Percentiles rank a stretch among this genome's conserved stretches.
phyloP scores from a whole-genome alignment of 768 basidiomycete species.

The Rhodotorula toruloides region DNA sequence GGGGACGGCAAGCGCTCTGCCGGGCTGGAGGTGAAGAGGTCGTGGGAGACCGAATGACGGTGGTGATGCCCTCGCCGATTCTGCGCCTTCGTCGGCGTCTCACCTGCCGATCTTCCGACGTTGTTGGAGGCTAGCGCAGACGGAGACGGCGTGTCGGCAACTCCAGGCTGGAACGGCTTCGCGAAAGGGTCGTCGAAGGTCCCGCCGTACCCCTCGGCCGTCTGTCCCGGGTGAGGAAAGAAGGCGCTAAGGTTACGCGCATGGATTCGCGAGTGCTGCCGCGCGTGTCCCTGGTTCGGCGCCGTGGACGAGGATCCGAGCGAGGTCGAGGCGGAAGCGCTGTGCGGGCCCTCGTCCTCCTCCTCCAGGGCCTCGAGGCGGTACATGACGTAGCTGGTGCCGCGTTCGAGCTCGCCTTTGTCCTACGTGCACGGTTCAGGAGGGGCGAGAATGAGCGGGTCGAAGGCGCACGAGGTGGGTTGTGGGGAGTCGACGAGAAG shows the following conservation, averaged over 20 bases:
- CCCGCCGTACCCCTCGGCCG: conserved; percentile 20
- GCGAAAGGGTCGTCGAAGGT: conserved; percentile 23
- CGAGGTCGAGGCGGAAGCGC: not conserved
- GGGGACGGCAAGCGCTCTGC: too few species aligned
- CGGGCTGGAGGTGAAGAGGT: conserved; percentile 40
- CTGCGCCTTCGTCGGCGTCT: not conserved
- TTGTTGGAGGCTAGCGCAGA: too few species aligned
- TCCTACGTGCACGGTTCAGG: too few species aligned
- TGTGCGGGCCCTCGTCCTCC: conserved; percentile 4
- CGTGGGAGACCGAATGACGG: conserved; percentile 42
- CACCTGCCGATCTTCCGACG: not conserved
- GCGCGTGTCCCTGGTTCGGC: conserved; percentile 19
- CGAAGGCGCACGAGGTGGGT: too few species aligned
- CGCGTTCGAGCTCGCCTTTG: too few species aligned
- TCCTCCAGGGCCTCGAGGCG: conserved; percentile 4
- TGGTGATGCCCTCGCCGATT: conserved; percentile 42
- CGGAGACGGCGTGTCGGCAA: conserved; percentile 11
- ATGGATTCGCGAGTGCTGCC: conserved; percentile 41
- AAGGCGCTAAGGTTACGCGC: conserved; percentile 43
- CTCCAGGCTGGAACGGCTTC: not conserved
- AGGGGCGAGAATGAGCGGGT: not conserved
- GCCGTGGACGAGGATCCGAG: not conserved
- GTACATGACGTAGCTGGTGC: not conserved
- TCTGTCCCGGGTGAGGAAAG: conserved; percentile 42
- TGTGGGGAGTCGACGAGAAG: too few species aligned